A percentile compares a stretch with the other conserved stretches of the same genome.
phyloP scores from a whole-genome alignment of 2,329 filamentous ascomycete genomes.

The Fusarium pilosicola region DNA sequence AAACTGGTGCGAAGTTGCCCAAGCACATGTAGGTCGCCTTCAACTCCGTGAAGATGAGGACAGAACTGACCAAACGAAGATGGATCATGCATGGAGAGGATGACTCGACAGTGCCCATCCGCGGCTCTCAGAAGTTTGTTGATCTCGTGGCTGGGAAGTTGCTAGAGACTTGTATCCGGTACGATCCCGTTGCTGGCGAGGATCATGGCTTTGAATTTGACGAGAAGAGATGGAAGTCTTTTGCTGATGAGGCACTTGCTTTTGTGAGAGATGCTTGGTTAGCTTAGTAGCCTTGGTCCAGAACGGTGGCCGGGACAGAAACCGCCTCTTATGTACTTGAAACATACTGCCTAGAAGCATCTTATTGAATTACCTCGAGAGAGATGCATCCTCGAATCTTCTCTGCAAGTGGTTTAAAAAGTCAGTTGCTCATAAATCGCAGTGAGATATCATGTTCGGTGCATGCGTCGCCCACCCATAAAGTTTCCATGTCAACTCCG shows the following conservation, averaged over 20 bases:
- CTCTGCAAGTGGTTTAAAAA: too few species aligned
- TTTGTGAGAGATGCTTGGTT: slow-evolving; percentile 35
- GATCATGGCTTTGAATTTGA: slow-evolving; percentile 41
- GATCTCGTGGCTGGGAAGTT: slow-evolving; percentile 4
- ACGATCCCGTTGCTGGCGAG: slow-evolving; percentile 22
- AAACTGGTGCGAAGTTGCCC: slow-evolving; percentile 23
- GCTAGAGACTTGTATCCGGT: slow-evolving; percentile 17
- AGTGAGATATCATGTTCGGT: too few species aligned
- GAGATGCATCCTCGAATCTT: too few species aligned
- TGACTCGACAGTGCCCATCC: slow-evolving; percentile 19
- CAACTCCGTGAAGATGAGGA: fast-evolving
- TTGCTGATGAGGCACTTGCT: slow-evolving; percentile 18
- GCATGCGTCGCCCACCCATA: too few species aligned
- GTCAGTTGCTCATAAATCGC: too few species aligned
- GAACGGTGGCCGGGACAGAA: too few species aligned
- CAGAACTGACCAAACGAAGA: background rate
- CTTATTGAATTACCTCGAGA: too few species aligned
- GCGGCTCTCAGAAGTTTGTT: slow-evolving; percentile 13
- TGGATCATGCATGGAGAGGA: slow-evolving; percentile 40
- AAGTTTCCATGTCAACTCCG: fast-evolving
- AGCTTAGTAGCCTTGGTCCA: background rate
- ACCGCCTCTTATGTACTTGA: too few species aligned
- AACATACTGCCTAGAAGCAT: too few species aligned
- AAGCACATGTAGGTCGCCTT: background rate
- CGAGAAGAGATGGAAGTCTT: slow-evolving; percentile 24